Evolutionary conservation across 805 yeast species (phyloP).

Genomic region (Maudiozyma barnettii): DNA sequence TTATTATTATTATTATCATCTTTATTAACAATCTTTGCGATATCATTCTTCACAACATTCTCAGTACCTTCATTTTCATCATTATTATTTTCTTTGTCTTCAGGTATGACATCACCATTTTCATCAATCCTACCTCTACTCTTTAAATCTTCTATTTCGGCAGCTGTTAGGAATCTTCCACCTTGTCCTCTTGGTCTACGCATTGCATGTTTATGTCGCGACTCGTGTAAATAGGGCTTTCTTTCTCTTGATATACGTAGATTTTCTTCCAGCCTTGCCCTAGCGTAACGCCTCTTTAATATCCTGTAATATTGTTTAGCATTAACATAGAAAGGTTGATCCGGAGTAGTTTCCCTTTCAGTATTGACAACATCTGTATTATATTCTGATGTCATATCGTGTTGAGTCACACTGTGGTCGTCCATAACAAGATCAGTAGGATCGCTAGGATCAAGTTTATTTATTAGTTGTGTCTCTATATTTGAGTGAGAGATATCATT

Average conservation of each 20-base stretch:
- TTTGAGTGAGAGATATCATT: not conserved
- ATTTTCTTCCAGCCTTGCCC: constrained; percentile 86
- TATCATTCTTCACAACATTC: not conserved
- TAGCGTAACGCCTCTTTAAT: constrained; percentile 81
- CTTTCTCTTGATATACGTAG: constrained; percentile 82
- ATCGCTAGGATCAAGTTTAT: not conserved
- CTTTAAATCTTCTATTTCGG: constrained; percentile 55
- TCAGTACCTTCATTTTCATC: not conserved
- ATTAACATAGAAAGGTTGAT: constrained; percentile 94
- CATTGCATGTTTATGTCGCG: constrained; percentile 98
- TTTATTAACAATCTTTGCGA: not conserved
- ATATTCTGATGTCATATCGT: not conserved
- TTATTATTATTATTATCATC: not conserved
- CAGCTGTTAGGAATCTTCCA: constrained; percentile 92
- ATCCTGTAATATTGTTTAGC: constrained; percentile 97
- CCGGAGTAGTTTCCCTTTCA: constrained; percentile 23
- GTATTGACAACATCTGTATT: not conserved
- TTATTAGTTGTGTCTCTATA: not conserved
- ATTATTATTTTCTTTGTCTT: not conserved
- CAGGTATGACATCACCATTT: not conserved
- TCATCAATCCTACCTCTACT: not conserved
- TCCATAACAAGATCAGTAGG: not conserved
- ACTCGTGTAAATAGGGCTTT: constrained; percentile 90
- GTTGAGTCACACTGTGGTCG: not conserved
- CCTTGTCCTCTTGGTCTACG: constrained; percentile 98